Evolutionary conservation across 2,329 filamentous ascomycete species (phyloP), one percentile per base, ranked within the genome.

Genomic region (Sordariomycetes sp.): DNA sequence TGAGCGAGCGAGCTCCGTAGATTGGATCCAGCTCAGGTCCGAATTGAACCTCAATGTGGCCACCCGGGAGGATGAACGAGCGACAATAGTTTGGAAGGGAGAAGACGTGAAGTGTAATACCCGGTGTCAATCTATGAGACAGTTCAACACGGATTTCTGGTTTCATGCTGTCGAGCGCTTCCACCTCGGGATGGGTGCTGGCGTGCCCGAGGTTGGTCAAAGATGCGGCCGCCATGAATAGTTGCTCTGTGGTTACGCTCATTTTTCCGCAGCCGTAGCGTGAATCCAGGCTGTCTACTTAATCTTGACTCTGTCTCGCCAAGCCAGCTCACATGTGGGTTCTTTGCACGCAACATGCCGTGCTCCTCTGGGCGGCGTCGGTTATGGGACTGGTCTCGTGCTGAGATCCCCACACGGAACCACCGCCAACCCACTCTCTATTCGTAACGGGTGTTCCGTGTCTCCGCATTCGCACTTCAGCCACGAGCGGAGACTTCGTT

Each of bases 21-120:
- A 42, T 42, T 8, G 40, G 42, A 33, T 47, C 45, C 4, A 47
- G 36, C 17, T 43, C 42, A 12, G 33, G 26, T 12, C 36, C 35
- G 21, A 46, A 43, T 32, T 46, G 43, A 14, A 47, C 32, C 3
- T 40, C 37, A 4, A 44, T 34, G 9, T 46, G 41, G 9, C 42
- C 39, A 2, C 39, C 39, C 3, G 45, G 37, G 6, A 25, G 37
- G 28, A 38, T 32, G n/a, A 21, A 20, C 7, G 24, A 8, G 2
- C 20, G 14, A 21, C 10, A 21, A 11, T 16, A 20, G 15, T 10
- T 20, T 9, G 34, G 21, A 21, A 20, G 12, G 6, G 37, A 32
- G 18, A 44, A 43, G 6, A 30, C 35, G 30, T 44, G 42, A 21
- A 44, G 40, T 21, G 35, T 41, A 19, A 43, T 34, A 15, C 41